Conservation (phyloP, 495 filamentous ascomycete genomes). For the Xylaria bambusicola region DNA sequence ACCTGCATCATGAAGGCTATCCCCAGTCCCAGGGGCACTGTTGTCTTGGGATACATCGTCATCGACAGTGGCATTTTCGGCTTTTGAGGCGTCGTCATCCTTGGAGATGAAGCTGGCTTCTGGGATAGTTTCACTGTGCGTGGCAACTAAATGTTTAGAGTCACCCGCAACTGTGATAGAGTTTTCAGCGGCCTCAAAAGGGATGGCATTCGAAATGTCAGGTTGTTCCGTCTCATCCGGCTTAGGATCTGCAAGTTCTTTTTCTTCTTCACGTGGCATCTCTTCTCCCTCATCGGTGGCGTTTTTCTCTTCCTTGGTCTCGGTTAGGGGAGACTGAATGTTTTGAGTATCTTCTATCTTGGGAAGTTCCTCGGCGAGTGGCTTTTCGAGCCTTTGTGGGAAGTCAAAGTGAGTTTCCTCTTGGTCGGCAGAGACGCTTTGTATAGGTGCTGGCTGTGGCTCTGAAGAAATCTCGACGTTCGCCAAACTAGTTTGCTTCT, state of each 20-base stretch:
- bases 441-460: background rate
- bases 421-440: background rate
- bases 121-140: background rate
- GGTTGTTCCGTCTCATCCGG: background rate
- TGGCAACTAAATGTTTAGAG: background rate
- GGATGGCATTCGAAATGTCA: background rate
- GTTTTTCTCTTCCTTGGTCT: conserved; percentile 32
- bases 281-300: background rate
- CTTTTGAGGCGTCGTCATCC: background rate
- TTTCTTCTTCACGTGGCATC: background rate
- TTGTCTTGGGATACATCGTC: conserved; percentile 4
- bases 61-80: too few species aligned
- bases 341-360: background rate
- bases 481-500: background rate
- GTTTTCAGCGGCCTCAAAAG: background rate
- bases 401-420: background rate
- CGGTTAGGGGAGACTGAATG: conserved; percentile 9
- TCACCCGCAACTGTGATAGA: background rate
- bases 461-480: conserved; percentile 7
- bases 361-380: background rate
- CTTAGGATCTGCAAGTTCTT: background rate
- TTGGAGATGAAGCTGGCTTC: background rate
- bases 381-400: background rate
- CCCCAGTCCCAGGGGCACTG: conserved; percentile 15
- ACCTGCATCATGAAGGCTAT: conserved; percentile 2